Evolutionary conservation across 129 eudicot genomes (phyloP), one percentile per base, ranked within the genome.

Genomic region (Sambucus nigra): DNA sequence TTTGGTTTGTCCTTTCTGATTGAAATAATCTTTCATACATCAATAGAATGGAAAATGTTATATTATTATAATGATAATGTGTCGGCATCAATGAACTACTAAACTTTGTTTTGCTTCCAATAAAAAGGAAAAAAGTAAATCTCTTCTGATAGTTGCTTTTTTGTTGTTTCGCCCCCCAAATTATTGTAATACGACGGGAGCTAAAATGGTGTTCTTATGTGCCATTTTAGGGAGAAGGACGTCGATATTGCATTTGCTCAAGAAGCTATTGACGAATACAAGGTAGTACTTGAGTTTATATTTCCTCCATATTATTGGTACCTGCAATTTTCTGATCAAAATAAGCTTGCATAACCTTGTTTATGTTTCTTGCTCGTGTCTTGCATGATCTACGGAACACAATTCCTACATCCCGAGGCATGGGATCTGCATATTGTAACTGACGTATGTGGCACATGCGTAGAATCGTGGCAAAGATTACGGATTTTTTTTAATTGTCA

Each of bases 201-300:
- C 55, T 41, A 49, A 59, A 69, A 65, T 55, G 53, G 59, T 61
- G 31, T n/a, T 48, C 24, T 32, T 25, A 25, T 61, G 25, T 42
- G 25, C 29, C 33, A 25, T 64, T 70, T 33, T 47, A 92, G 99
- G 99, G 99, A 92, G 74, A 92, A 92, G 77, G 87, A 79, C 53
- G 66, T 61, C 27, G 94, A 82, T 66, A 92, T 92, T 69, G 63
- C 87, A 25, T 92, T 82, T 63, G 99, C 94, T 13, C 96, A 77
- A 67, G 94, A 83, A 62, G 79, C 94, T 40, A 86, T 92, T 33
- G 84, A 92, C 48, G 99, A 92, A 67, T 82, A 66, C 71, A 92
- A 82, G 96, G 99, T 86, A 57, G 28, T 2, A 13, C 23, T 52
- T 38, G 22, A 26, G 25, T 7, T 18, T 66, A 27, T 39, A 9